A percentile compares a stretch with the other conserved stretches of the same genome.
Conservation (phyloP, 164 flowering plant species). For the Berberis vulgaris region DNA sequence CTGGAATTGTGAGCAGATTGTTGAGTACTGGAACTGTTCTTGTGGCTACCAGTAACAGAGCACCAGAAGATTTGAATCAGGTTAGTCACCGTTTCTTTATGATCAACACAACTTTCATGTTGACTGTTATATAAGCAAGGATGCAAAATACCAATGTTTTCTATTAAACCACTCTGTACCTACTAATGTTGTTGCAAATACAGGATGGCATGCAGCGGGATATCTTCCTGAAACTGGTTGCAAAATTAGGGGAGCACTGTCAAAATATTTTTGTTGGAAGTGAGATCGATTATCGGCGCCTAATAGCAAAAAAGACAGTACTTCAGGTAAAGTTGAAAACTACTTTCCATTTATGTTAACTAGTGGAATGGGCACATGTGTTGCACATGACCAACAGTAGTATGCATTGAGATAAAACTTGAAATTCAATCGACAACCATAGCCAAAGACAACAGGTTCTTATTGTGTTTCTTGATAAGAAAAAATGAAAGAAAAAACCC, state of each 20-base stretch:
- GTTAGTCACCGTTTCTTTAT: slow-evolving; percentile 22
- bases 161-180: neutral
- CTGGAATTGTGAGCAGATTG: slow-evolving; percentile 97
- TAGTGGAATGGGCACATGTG: neutral
- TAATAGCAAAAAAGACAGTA: slow-evolving; percentile 47
- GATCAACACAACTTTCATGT: neutral
- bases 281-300: slow-evolving; percentile 90
- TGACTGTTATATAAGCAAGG: neutral
- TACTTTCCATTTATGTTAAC: neutral
- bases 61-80: slow-evolving; percentile 85
- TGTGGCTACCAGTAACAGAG: slow-evolving; percentile 96
- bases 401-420: too few relatives aligned
- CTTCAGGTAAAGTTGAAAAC: slow-evolving; percentile 32
- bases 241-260: slow-evolving; percentile 66
- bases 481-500: too few relatives aligned
- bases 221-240: slow-evolving; percentile 55
- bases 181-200: slow-evolving; percentile 12
- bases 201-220: slow-evolving; percentile 98
- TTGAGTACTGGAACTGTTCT: slow-evolving; percentile 89
- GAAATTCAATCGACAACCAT: too few relatives aligned
- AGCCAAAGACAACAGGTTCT: too few relatives aligned
- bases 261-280: slow-evolving; percentile 64
- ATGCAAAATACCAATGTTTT: neutral
- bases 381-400: too few relatives aligned
- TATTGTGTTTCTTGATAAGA: too few relatives aligned